Evolutionary conservation across 179 eudicot genomes (phyloP).

Genomic region (Silene vulgaris): DNA sequence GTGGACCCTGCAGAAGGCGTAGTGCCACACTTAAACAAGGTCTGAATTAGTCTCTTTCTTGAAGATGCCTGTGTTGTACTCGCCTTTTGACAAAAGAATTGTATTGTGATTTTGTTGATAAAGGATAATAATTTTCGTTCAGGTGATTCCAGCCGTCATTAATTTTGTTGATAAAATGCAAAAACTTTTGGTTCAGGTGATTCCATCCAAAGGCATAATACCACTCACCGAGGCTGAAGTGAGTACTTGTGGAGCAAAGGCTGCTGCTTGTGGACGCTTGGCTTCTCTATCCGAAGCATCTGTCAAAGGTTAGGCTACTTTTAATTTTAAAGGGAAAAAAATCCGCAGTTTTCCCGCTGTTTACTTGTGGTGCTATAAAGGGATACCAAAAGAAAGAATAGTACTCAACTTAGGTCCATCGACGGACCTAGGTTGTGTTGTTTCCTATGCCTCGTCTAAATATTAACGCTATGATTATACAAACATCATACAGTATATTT

Average conservation of each 20-base stretch:
- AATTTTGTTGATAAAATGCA: slow-evolving; percentile 26
- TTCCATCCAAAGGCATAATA: slow-evolving; percentile 45
- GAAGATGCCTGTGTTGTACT: slow-evolving; percentile 1
- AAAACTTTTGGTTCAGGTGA: slow-evolving; percentile 40
- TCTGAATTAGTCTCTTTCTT: slow-evolving; percentile 24
- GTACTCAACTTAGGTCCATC: neutral
- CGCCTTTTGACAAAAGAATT: neutral
- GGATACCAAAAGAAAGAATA: neutral
- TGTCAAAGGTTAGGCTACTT: slow-evolving; percentile 46
- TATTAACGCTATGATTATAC: neutral
- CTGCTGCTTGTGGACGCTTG: slow-evolving; percentile 79
- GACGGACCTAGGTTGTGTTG: neutral
- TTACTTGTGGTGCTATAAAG: neutral
- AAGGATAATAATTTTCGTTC: slow-evolving; percentile 23
- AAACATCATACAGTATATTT: neutral
- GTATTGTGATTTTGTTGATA: slow-evolving; percentile 1
- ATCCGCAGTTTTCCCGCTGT: neutral
- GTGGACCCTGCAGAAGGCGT: slow-evolving; percentile 23
- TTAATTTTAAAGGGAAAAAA: neutral
- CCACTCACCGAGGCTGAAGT: slow-evolving; percentile 56
- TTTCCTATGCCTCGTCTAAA: neutral
- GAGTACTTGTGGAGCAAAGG: slow-evolving; percentile 76
- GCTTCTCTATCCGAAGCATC: slow-evolving; percentile 67
- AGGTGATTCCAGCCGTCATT: slow-evolving; percentile 29
- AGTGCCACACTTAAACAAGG: slow-evolving; percentile 38